These are phyloP conservation scores for Xylaria sp. DNA, from an alignment of 2,329 filamentous ascomycete genomes.

Conservation along the genomic window DNA sequence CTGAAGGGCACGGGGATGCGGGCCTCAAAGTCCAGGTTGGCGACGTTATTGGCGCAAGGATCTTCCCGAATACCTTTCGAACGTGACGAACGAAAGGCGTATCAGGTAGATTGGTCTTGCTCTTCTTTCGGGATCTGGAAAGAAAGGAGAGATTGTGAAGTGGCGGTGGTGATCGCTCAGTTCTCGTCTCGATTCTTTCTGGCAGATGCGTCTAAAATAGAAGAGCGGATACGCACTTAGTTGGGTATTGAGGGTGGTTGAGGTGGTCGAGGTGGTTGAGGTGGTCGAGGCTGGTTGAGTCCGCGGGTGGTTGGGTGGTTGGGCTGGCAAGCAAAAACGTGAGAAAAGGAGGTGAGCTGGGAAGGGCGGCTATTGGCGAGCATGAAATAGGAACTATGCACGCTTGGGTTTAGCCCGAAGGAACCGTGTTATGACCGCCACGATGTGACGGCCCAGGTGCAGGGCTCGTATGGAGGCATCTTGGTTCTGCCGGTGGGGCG, in stretches of 20 bases:
- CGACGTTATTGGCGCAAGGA: constrained; percentile 57
- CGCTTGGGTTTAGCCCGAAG: constrained; percentile 13
- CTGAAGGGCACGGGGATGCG: constrained; percentile 98
- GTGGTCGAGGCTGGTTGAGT: too few relatives aligned
- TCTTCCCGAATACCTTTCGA: constrained; percentile 43
- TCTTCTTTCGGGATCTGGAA: constrained; percentile 48
- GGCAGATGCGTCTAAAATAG: constrained; percentile 28
- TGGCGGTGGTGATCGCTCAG: constrained; percentile 30
- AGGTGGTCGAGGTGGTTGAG: constrained; percentile 3
- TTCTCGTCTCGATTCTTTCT: constrained; percentile 35
- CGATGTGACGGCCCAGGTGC: constrained; percentile 23
- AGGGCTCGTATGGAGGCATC: constrained; percentile 25
- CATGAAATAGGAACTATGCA: constrained; percentile 30
- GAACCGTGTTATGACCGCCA: constrained; percentile 22
- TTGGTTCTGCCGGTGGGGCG: constrained; percentile 30
- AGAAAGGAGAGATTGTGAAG: constrained; percentile 37
- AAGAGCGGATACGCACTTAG: constrained; percentile 33
- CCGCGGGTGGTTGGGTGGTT: constrained; percentile 1
- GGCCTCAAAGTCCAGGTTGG: constrained; percentile 99
- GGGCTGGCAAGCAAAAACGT: constrained; percentile 22
- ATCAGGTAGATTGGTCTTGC: constrained; percentile 60
- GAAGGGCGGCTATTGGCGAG: constrained; percentile 30
- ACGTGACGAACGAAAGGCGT: constrained; percentile 52
- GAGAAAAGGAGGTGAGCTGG: constrained; percentile 32
- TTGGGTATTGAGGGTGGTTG: constrained; percentile 27